phyloP scores from a whole-genome alignment of 768 basidiomycete genomes.

The Artomyces pyxidatus region DNA sequence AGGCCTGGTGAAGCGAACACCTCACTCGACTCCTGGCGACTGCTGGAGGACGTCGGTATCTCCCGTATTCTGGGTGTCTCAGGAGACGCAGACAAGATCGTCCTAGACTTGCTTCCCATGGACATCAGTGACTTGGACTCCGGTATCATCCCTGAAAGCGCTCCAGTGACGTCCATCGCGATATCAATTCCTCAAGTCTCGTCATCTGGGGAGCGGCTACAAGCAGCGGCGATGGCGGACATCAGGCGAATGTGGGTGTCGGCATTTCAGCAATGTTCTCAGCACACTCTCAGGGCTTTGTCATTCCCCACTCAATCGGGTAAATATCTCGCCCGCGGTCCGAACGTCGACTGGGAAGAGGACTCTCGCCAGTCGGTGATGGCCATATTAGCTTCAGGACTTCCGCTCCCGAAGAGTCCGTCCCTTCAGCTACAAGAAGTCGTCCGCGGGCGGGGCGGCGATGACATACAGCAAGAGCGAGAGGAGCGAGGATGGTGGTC shows the following conservation, averaged over 20 bases:
- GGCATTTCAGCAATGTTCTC: slow-evolving; percentile 46
- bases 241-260: slow-evolving; percentile 35
- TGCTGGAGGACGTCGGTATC: slow-evolving; percentile 39
- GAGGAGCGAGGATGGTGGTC: slow-evolving; percentile 76
- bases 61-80: slow-evolving; percentile 40
- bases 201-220: slow-evolving; percentile 26
- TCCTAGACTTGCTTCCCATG: slow-evolving; percentile 45
- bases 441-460: slow-evolving; percentile 21
- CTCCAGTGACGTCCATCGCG: slow-evolving; percentile 27
- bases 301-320: slow-evolving; percentile 30
- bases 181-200: slow-evolving; percentile 20
- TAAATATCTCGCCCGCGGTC: slow-evolving; percentile 22
- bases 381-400: slow-evolving; percentile 34
- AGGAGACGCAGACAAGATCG: slow-evolving; percentile 29
- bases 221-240: slow-evolving; percentile 19
- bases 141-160: slow-evolving; percentile 27
- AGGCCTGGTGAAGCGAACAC: slow-evolving; percentile 17
- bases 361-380: slow-evolving; percentile 28
- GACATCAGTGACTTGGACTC: slow-evolving; percentile 30
- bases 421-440: slow-evolving; percentile 44
- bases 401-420: slow-evolving; percentile 67
- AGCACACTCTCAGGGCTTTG: slow-evolving; percentile 37
- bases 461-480: slow-evolving; percentile 38
- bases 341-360: slow-evolving; percentile 20
- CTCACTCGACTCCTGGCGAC: slow-evolving; percentile 28